These are phyloP conservation scores for Diaporthe ampelina DNA, from an alignment of 2,329 filamentous ascomycete species.

Conservation along the genomic window DNA sequence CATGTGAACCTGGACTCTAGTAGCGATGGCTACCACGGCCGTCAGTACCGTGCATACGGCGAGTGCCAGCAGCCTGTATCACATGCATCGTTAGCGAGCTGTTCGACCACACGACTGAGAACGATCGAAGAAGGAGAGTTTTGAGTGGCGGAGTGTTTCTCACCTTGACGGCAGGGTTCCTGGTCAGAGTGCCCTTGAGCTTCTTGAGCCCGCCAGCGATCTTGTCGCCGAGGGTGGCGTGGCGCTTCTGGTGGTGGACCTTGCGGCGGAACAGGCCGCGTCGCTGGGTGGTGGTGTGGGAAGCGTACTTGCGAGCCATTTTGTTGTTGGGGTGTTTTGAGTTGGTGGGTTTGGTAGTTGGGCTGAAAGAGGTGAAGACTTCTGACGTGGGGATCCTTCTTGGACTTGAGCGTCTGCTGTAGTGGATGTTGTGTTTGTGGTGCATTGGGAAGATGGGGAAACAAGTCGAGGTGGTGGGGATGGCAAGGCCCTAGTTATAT, in stretches of 20 bases:
- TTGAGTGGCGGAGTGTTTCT: constrained; percentile 20
- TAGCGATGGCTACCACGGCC: constrained; percentile 68
- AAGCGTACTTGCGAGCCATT: constrained; percentile 41
- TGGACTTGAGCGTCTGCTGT: constrained; percentile 16
- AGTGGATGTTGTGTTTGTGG: not conserved
- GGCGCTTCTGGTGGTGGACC: constrained; percentile 74
- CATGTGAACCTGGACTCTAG: not conserved
- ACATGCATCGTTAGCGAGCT: constrained; percentile 28
- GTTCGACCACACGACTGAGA: constrained; percentile 27
- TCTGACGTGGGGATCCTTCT: constrained; percentile 23
- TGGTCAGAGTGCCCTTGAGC: constrained; percentile 78
- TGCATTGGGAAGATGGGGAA: not conserved
- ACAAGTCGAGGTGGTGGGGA: not conserved
- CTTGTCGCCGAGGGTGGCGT: constrained; percentile 80
- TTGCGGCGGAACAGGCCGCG: constrained; percentile 42
- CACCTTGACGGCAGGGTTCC: constrained; percentile 79
- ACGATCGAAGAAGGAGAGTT: not conserved
- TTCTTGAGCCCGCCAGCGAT: constrained; percentile 82
- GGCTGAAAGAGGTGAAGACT: constrained; percentile 24
- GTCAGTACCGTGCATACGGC: constrained; percentile 82
- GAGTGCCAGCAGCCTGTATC: constrained; percentile 77
- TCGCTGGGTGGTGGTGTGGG: constrained; percentile 47
- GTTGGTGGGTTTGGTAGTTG: not conserved
- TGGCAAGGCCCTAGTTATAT: constrained; percentile 4
- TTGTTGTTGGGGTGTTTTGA: constrained; percentile 15